Evolutionary conservation across 2,329 filamentous ascomycete species (phyloP), one percentile per base, ranked within the genome.

Genomic region (Aspergillus amoenus): DNA sequence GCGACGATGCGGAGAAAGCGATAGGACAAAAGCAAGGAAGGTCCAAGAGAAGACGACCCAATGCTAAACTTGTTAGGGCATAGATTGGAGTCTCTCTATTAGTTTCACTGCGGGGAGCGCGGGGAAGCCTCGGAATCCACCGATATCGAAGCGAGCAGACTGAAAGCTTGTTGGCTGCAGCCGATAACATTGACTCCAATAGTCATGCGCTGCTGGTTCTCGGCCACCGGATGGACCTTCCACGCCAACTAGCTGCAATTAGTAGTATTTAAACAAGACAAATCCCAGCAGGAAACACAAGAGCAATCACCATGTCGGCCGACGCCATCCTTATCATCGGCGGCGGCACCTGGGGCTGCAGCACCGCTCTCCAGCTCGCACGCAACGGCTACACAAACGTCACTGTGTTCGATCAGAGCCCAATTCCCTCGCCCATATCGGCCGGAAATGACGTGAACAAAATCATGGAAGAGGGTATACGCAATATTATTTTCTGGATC

Each of bases 401-500:
- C 55, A 80, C 73, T 4, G 75, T 82, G 5, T 69, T 83, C 11
- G 80, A 82, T 58, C 74, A 75, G 0, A 74, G 80, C 55, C 70
- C 70, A 0, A 73, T 80, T 3, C 79, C 79, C 1, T 81, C 78
- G 5, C 67, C 71, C 5, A 79, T 80, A 51, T 77, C 79, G 13
- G 79, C 79, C 3, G 79, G 79, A n/a, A 80, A 80, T 67, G 79
- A 81, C 61, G 68, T 81, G 41, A 80, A 81, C 62, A 81, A 81
- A 57, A 81, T 81, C 54, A 75, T 70, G 66, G 68, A 71, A 39
- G 34, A 37, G 34, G 34, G 34, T 37, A 37, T 37, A 37, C 1
- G 0, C 1, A 37, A 37, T 37, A 1, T 11, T 11, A 1, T 30
- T 30, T 11, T 11, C 9, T 11, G 27, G 27, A 9, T 30, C 9